These are phyloP conservation scores for Holtermanniella nyarrowii DNA, from an alignment of 768 basidiomycete genomes.

Conservation along the genomic window DNA sequence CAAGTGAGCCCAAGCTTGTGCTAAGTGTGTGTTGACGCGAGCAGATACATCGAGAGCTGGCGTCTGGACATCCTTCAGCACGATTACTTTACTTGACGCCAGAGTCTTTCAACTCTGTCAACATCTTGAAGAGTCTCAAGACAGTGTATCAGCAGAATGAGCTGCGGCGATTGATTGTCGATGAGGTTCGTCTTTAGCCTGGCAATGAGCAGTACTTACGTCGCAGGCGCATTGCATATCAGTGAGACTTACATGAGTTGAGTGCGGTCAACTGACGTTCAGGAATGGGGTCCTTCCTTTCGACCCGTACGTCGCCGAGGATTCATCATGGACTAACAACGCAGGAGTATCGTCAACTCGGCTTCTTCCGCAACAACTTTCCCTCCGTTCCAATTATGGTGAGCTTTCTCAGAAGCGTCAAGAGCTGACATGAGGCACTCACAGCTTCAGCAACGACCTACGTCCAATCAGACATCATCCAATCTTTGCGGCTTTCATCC, in stretches of 20 bases:
- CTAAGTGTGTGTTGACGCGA: background rate
- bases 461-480: conserved; percentile 36
- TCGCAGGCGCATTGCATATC: conserved; percentile 40
- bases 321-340: background rate
- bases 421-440: conserved; percentile 24
- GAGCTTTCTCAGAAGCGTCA: background rate
- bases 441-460: conserved; percentile 41
- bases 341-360: conserved; percentile 36
- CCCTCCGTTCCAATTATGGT: conserved; percentile 39
- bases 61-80: conserved; percentile 31
- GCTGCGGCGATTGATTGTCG: conserved; percentile 37
- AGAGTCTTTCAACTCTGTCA: conserved; percentile 26
- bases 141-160: conserved; percentile 31
- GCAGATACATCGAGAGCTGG: conserved; percentile 31
- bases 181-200: conserved; percentile 27
- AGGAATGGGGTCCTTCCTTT: conserved; percentile 40
- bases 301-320: conserved; percentile 14
- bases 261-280: background rate
- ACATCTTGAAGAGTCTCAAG: conserved; percentile 16
- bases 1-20: conserved; percentile 13
- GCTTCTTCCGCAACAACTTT: conserved; percentile 33
- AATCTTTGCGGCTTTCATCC: conserved; percentile 22
- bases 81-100: conserved; percentile 38
- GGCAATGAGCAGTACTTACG: background rate
- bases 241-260: conserved; percentile 16